A percentile compares a stretch with the other conserved stretches of the same genome.
These are phyloP conservation scores for Candida anglica DNA, from an alignment of 805 yeast genomes.

Conservation along the genomic window DNA sequence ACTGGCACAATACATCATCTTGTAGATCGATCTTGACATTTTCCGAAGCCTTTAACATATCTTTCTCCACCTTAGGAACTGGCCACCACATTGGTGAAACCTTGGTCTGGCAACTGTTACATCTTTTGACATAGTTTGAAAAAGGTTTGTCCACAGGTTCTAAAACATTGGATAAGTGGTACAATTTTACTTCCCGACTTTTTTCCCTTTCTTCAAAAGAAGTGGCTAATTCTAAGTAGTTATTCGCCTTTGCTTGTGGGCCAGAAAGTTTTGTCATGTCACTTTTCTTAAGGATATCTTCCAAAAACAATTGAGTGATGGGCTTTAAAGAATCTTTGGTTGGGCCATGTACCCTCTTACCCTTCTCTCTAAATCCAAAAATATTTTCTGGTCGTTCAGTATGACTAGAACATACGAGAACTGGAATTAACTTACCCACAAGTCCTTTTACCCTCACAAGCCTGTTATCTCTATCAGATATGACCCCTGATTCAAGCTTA, in stretches of 20 bases:
- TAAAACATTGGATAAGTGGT: no score
- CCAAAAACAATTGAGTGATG: constrained; percentile 35
- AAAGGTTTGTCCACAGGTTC: no score
- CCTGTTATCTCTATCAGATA: constrained; percentile 15
- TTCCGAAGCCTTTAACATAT: not conserved
- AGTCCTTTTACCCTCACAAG: constrained; percentile 18
- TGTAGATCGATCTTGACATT: not conserved
- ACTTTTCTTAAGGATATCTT: constrained; percentile 22
- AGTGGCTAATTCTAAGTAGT: constrained; percentile 20
- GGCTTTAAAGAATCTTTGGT: constrained; percentile 29
- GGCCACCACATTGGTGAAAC: constrained; percentile 39
- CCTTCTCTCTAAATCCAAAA: constrained; percentile 24
- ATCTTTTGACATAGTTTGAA: constrained; percentile 7
- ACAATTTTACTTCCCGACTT: no score
- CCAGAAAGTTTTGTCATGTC: constrained; percentile 18
- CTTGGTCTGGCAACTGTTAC: constrained; percentile 18
- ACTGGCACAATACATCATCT: constrained; percentile 3
- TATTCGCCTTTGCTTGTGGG: constrained; percentile 27
- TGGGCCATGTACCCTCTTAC: constrained; percentile 22
- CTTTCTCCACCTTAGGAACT: no score
- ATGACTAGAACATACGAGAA: constrained; percentile 42
- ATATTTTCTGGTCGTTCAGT: constrained; percentile 13
- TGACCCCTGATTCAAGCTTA: constrained; percentile 25
- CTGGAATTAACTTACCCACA: constrained; percentile 42
- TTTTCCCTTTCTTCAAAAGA: constrained; percentile 11